These are phyloP conservation scores for Venturia asperata DNA, from an alignment of 2,329 filamentous ascomycete species.

Conservation along the genomic window DNA sequence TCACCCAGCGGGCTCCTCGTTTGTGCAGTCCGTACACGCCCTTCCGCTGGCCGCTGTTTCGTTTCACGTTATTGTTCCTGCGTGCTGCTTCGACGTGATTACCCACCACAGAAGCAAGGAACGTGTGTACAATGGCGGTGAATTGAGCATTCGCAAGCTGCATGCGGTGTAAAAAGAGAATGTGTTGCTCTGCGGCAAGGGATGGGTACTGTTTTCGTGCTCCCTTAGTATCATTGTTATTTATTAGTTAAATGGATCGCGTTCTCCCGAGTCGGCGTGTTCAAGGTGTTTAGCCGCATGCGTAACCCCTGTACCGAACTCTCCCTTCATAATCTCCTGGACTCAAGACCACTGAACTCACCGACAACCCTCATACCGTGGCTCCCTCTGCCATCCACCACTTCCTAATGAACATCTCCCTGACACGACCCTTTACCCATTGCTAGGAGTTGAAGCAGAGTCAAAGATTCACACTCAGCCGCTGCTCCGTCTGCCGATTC, in stretches of 20 bases:
- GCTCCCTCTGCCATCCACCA: background rate
- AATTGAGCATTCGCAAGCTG: background rate
- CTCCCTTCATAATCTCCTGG: constrained; percentile 9
- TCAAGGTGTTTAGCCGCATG: background rate
- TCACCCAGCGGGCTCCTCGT: background rate
- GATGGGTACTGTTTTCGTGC: background rate
- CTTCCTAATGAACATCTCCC: background rate
- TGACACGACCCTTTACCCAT: background rate
- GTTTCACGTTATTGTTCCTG: constrained; percentile 4
- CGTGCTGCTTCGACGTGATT: background rate
- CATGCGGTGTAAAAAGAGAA: background rate
- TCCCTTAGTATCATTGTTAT: background rate
- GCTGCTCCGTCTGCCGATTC: constrained; percentile 4
- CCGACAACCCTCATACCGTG: background rate
- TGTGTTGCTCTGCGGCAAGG: background rate
- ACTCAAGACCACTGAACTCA: background rate
- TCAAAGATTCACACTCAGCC: background rate
- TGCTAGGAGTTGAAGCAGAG: background rate
- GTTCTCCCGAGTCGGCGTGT: background rate
- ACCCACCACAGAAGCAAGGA: background rate
- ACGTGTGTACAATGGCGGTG: background rate
- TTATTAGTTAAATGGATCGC: background rate
- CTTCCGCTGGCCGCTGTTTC: background rate
- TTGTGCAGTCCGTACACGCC: background rate
- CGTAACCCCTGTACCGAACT: constrained; percentile 2